Percentiles rank a stretch among this genome's conserved stretches.
Conservation (phyloP, 345 rosid species). For the Acer negundo region DNA sequence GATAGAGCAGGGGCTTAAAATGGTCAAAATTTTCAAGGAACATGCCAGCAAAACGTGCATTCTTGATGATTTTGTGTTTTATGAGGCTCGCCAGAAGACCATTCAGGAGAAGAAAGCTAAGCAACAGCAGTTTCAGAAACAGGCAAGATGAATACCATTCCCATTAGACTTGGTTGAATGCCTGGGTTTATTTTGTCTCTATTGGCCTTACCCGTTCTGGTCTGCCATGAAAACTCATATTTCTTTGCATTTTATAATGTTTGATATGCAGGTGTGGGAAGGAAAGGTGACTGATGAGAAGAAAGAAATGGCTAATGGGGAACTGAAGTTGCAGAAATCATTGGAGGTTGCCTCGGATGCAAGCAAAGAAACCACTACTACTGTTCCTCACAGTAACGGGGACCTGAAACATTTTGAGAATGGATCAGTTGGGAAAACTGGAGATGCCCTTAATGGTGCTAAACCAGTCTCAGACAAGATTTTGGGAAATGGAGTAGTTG, state of each 20-base stretch:
- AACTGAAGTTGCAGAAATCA: slow-evolving; percentile 1
- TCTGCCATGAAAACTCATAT: background rate
- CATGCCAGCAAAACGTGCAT: slow-evolving; percentile 74
- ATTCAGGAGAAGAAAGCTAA: slow-evolving; percentile 85
- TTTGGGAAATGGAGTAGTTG: slow-evolving; percentile 29
- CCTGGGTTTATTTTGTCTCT: background rate
- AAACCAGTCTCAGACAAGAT: slow-evolving; percentile 32
- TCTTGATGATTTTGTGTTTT: slow-evolving; percentile 87
- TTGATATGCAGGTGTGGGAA: slow-evolving; percentile 41
- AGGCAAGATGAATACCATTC: slow-evolving; percentile 28
- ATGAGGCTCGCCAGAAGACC: slow-evolving; percentile 74
- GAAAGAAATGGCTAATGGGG: slow-evolving; percentile 30
- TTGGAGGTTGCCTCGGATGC: slow-evolving; percentile 28
- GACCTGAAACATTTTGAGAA: slow-evolving; percentile 39
- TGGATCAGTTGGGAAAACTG: slow-evolving; percentile 30
- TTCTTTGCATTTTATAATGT: background rate
- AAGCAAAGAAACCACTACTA: slow-evolving; percentile 32
- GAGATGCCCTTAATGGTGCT: slow-evolving; percentile 17
- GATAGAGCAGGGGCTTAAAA: slow-evolving; percentile 73
- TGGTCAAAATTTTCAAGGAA: slow-evolving; percentile 83
- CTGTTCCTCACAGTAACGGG: slow-evolving; percentile 25
- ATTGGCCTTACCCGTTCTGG: background rate
- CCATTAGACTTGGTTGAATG: background rate
- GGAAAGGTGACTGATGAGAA: slow-evolving; percentile 41
- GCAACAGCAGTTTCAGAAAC: slow-evolving; percentile 70